These are phyloP conservation scores for Aspergillaceae sp. DNA, from an alignment of 2,329 filamentous ascomycete genomes.

Conservation along the genomic window DNA sequence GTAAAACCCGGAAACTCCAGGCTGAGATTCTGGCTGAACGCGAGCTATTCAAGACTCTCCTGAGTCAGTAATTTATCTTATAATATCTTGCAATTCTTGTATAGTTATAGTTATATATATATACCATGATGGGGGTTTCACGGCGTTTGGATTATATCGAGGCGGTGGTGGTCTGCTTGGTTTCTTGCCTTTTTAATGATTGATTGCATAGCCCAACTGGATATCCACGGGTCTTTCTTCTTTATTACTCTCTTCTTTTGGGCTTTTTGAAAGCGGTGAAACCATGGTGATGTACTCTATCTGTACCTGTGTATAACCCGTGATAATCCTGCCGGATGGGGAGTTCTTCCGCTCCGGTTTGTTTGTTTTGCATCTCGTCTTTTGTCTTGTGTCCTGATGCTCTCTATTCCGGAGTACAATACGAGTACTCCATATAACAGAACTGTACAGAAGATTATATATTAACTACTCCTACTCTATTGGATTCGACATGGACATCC, in stretches of 20 bases:
- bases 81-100: neutral
- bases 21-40: conserved; percentile 57
- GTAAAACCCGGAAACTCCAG: conserved; percentile 62
- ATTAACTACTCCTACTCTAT: neutral
- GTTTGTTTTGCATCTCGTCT: neutral
- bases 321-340: neutral
- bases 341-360: neutral
- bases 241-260: too few species aligned
- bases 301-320: neutral
- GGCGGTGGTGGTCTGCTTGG: too few species aligned
- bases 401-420: neutral
- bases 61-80: conserved; percentile 16
- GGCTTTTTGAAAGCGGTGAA: too few species aligned
- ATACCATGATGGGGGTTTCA: conserved; percentile 1
- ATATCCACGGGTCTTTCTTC: too few species aligned
- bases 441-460: too few species aligned
- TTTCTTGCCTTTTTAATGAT: too few species aligned
- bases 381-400: neutral
- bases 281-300: too few species aligned
- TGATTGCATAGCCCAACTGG: too few species aligned
- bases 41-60: conserved; percentile 48
- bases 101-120: neutral
- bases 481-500: conserved; percentile 9
- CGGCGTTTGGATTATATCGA: neutral
- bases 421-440: too few species aligned